Evolutionary conservation across 2,329 filamentous ascomycete genomes (phyloP).

Genomic region (Elsinoe australis): DNA sequence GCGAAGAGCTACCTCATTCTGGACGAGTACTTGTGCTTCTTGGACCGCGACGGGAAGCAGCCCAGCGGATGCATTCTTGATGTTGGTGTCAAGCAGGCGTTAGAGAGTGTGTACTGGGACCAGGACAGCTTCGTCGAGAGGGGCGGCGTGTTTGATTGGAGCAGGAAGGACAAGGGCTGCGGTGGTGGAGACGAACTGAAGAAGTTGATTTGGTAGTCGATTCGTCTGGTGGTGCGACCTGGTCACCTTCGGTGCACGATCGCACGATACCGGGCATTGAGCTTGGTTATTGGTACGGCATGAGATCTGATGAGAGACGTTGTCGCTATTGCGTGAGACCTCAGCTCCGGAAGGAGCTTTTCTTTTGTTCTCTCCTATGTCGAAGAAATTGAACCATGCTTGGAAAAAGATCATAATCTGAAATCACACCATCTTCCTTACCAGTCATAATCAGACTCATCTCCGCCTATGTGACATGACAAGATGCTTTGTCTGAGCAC

Average conservation of each 20-base stretch:
- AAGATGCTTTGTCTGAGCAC: no score
- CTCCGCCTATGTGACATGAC: no score
- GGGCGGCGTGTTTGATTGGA: conserved; percentile 47
- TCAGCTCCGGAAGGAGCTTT: no score
- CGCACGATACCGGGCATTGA: neutral
- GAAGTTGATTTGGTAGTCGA: conserved; percentile 20
- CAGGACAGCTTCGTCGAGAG: conserved; percentile 38
- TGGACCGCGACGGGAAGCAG: conserved; percentile 35
- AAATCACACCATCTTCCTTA: no score
- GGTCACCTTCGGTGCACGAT: neutral
- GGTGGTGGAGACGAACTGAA: conserved; percentile 5
- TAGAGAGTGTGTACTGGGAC: conserved; percentile 43
- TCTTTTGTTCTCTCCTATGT: no score
- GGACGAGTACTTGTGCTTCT: conserved; percentile 46
- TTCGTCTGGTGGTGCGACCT: neutral
- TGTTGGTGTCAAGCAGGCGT: conserved; percentile 41
- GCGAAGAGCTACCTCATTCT: conserved; percentile 45
- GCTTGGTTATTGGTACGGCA: neutral
- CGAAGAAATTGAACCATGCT: no score
- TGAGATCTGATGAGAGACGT: no score
- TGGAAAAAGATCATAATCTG: no score
- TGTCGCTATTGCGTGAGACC: no score
- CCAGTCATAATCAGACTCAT: no score
- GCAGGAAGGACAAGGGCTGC: conserved; percentile 18
- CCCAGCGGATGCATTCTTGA: conserved; percentile 37